Percentiles rank a stretch among this genome's conserved stretches.
Evolutionary conservation across 2,329 filamentous ascomycete species (phyloP).

Genomic region (Aspergillus brasiliensis): DNA sequence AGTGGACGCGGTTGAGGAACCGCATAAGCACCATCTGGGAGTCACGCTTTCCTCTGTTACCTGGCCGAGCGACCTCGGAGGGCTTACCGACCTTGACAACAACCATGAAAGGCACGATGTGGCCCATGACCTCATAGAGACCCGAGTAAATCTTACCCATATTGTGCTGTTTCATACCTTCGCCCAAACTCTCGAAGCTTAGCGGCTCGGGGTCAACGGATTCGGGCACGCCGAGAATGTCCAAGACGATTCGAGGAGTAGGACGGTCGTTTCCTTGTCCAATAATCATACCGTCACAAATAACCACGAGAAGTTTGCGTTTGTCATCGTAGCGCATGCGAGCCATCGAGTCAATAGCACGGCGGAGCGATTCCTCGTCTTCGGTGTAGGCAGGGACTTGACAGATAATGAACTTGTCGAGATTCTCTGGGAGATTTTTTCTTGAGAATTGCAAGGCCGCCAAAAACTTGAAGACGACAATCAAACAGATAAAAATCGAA

Average conservation of each 20-base stretch:
- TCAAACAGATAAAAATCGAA: constrained; percentile 73
- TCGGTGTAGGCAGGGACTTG: constrained; percentile 98
- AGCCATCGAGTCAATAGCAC: constrained; percentile 94
- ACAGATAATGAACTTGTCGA: constrained; percentile 98
- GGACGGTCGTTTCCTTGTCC: constrained; percentile 96
- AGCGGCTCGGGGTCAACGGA: constrained; percentile 92
- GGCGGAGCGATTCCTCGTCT: constrained; percentile 94
- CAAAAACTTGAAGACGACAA: constrained; percentile 95
- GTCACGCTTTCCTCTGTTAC: constrained; percentile 98
- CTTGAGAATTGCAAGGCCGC: constrained; percentile 91
- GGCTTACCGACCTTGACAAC: constrained; percentile 92
- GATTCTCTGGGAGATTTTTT: constrained; percentile 90
- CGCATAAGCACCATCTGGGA: constrained; percentile 99
- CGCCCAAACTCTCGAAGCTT: constrained; percentile 94
- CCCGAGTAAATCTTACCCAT: constrained; percentile 99
- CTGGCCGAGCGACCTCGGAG: constrained; percentile 73
- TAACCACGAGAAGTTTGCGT: constrained; percentile 92
- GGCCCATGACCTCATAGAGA: constrained; percentile 94
- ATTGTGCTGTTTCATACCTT: constrained; percentile 97
- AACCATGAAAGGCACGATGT: constrained; percentile 96
- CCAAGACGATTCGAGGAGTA: constrained; percentile 91
- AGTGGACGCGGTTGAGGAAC: constrained; percentile 98
- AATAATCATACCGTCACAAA: constrained; percentile 99
- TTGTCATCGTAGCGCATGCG: constrained; percentile 98
- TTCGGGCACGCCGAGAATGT: constrained; percentile 93